Percentiles rank a stretch among this genome's conserved stretches.
These are phyloP conservation scores for Colletotrichum destructivum DNA, from an alignment of 2,329 filamentous ascomycete species.

Conservation along the genomic window DNA sequence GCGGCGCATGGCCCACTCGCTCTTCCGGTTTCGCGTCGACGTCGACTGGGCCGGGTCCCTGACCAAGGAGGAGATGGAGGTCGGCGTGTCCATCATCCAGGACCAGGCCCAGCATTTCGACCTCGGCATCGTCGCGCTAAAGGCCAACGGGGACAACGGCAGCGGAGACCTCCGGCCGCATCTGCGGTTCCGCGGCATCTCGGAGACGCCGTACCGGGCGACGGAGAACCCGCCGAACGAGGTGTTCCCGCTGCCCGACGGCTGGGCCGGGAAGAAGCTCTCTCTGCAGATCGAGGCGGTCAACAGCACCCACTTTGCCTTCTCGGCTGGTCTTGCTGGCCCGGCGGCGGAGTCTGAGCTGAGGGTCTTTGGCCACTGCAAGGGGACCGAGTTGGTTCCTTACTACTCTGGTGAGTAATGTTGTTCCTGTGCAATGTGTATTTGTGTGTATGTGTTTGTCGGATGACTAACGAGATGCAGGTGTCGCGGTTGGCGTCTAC, in stretches of 20 bases:
- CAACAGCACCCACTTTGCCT: slow-evolving; percentile 40
- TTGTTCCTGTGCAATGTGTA: slow-evolving; percentile 42
- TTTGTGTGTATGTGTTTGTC: fast-evolving
- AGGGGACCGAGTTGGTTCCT: slow-evolving; percentile 38
- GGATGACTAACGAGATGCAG: neutral
- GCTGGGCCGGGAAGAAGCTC: slow-evolving; percentile 32
- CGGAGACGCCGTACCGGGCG: slow-evolving; percentile 39
- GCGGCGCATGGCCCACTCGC: slow-evolving; percentile 67
- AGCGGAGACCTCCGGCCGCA: slow-evolving; percentile 12
- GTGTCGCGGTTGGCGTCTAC: slow-evolving; percentile 31
- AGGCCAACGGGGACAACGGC: neutral
- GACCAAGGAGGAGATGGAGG: slow-evolving; percentile 59
- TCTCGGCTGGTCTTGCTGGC: slow-evolving; percentile 26
- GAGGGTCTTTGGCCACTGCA: slow-evolving; percentile 37
- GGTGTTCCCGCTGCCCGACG: slow-evolving; percentile 19
- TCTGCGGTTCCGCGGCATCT: slow-evolving; percentile 43
- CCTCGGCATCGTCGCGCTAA: slow-evolving; percentile 58
- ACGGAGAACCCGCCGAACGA: slow-evolving; percentile 18
- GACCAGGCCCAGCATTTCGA: slow-evolving; percentile 69
- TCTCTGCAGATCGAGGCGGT: slow-evolving; percentile 34
- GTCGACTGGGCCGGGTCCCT: slow-evolving; percentile 58
- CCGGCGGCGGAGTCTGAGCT: neutral
- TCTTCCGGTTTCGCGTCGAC: slow-evolving; percentile 66
- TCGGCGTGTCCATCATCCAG: slow-evolving; percentile 67
- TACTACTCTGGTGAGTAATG: slow-evolving; percentile 41